Percentiles rank a stretch among this genome's conserved stretches.
phyloP scores from a whole-genome alignment of 148 eudicot genomes.

The Camellia granthamiana region DNA sequence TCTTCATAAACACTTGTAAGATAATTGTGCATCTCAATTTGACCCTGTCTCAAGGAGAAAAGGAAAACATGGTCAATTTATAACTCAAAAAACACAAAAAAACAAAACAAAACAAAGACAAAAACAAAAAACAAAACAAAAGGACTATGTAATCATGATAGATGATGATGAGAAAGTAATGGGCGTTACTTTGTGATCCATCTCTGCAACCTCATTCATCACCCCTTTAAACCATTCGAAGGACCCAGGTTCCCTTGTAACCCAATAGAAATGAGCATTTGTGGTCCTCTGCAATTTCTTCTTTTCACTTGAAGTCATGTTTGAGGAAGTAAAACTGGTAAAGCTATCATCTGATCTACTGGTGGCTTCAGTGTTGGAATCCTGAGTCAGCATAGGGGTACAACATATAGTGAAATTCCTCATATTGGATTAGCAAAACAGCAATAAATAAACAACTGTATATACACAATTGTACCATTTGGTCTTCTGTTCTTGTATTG shows the following conservation, averaged over 20 bases:
- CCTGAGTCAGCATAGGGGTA: conserved; percentile 40
- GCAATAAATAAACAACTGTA: too few relatives aligned
- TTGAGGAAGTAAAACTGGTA: conserved; percentile 66
- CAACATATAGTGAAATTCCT: background rate
- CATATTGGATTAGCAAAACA: background rate
- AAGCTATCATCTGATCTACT: conserved; percentile 73
- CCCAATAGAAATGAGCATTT: conserved; percentile 94
- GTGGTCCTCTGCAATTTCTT: conserved; percentile 57
- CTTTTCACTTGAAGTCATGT: conserved; percentile 40
- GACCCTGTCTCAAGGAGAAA: conserved; percentile 51
- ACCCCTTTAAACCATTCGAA: conserved; percentile 99
- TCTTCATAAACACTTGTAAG: conserved; percentile 96
- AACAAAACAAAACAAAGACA: too few relatives aligned
- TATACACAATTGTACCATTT: conserved; percentile 33
- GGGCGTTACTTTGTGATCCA: conserved; percentile 74
- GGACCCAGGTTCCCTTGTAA: conserved; percentile 86
- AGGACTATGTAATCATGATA: background rate
- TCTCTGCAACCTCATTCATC: conserved; percentile 92
- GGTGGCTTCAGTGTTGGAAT: conserved; percentile 62
- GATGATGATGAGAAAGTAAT: background rate
- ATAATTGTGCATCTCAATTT: conserved; percentile 94
- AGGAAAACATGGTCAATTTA: background rate
- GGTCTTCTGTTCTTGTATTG: conserved; percentile 52
- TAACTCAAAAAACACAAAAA: background rate
- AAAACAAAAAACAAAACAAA: too few relatives aligned